Conservation (phyloP, 2,329 filamentous ascomycete species). For the Alternaria alternata region DNA sequence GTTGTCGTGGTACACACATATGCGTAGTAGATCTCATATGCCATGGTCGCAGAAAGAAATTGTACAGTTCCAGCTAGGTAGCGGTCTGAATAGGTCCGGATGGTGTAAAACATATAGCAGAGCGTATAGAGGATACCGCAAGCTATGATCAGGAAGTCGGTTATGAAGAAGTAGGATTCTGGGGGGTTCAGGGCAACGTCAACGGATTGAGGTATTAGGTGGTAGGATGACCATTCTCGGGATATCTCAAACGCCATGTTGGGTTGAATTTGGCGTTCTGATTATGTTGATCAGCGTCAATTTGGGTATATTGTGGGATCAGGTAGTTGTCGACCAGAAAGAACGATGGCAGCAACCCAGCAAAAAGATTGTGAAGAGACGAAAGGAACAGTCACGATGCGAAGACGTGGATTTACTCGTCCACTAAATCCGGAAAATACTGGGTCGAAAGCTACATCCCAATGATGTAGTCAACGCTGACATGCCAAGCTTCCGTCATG, state of each 20-base stretch:
- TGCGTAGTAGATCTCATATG: conserved; percentile 54
- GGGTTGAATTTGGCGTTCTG: background rate
- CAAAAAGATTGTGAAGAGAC: background rate
- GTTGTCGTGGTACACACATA: conserved; percentile 45
- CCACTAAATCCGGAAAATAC: conserved; percentile 5
- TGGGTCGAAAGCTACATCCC: background rate
- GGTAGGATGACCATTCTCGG: conserved; percentile 50
- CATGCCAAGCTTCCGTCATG: conserved; percentile 34
- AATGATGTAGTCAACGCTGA: conserved; percentile 18
- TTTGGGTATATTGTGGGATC: background rate
- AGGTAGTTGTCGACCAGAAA: background rate
- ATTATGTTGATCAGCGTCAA: background rate
- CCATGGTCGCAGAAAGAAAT: conserved; percentile 46
- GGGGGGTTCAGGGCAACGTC: conserved; percentile 53
- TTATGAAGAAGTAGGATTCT: conserved; percentile 52
- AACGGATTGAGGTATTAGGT: conserved; percentile 62
- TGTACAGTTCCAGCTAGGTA: conserved; percentile 44
- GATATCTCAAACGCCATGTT: conserved; percentile 45
- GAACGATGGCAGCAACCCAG: background rate
- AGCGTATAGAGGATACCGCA: conserved; percentile 53
- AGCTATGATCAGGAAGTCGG: conserved; percentile 52
- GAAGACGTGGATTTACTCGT: background rate
- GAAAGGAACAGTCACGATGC: background rate
- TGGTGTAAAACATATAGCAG: conserved; percentile 54
- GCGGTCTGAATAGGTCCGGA: conserved; percentile 48